Percentiles rank a stretch among this genome's conserved stretches.
These are phyloP conservation scores for Coffea canephora DNA, from an alignment of 257 asterid genomes.

Conservation along the genomic window DNA sequence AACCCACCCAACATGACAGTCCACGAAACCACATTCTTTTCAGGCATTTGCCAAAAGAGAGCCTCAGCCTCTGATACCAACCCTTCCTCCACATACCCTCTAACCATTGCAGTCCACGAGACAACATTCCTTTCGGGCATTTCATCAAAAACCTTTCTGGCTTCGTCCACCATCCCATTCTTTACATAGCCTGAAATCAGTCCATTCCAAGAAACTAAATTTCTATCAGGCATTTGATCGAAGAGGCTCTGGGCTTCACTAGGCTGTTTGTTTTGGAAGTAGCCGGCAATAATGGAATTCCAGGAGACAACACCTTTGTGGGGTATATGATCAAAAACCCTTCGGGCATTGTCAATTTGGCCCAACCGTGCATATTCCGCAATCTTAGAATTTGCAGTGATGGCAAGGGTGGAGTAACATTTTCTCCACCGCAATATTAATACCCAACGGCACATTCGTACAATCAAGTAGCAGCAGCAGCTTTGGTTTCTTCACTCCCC, in stretches of 20 bases:
- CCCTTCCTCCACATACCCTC: constrained; percentile 62
- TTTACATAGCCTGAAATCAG: constrained; percentile 62
- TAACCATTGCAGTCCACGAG: constrained; percentile 71
- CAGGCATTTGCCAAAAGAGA: constrained; percentile 70
- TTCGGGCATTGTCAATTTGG: constrained; percentile 53
- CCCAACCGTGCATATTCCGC: constrained; percentile 50
- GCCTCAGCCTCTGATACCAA: constrained; percentile 54
- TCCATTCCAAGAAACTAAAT: constrained; percentile 77
- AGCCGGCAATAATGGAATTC: constrained; percentile 65
- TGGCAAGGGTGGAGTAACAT: constrained; percentile 27
- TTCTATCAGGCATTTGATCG: constrained; percentile 62
- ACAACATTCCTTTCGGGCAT: constrained; percentile 67
- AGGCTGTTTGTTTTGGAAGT: constrained; percentile 52
- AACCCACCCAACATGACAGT: constrained; percentile 74
- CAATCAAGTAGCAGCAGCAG: neutral
- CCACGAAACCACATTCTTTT: constrained; percentile 71
- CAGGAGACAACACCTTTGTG: constrained; percentile 48
- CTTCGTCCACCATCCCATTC: constrained; percentile 62
- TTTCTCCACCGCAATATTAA: constrained; percentile 19
- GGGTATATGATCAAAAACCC: constrained; percentile 50
- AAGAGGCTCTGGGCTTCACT: constrained; percentile 48
- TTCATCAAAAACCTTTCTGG: constrained; percentile 51
- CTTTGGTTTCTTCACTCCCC: no score
- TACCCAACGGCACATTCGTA: neutral
- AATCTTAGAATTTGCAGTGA: constrained; percentile 49